Percentiles rank a stretch among this genome's conserved stretches.
Conservation (phyloP, 75 land plant species). For the Pinus albicaulis region DNA sequence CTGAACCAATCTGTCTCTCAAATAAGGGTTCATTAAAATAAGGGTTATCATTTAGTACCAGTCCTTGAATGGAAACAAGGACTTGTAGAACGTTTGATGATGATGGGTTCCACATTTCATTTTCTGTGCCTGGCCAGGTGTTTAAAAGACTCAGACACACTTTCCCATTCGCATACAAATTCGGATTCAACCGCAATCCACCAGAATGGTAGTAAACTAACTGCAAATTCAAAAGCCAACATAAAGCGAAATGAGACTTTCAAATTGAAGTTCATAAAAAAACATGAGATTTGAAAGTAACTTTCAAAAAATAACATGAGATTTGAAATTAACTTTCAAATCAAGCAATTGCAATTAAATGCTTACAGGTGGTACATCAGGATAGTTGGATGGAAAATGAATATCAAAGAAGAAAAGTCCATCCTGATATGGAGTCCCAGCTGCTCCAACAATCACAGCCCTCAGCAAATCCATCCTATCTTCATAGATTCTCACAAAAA, state of each 20-base stretch:
- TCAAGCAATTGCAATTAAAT: no score
- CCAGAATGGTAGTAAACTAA: slow-evolving; percentile 32
- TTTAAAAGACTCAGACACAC: no score
- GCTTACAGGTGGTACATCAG: no score
- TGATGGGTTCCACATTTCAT: slow-evolving; percentile 39
- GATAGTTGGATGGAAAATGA: slow-evolving; percentile 40
- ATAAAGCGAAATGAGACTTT: no score
- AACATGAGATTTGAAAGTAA: no score
- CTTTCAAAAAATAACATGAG: no score
- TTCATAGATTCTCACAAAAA: slow-evolving; percentile 82
- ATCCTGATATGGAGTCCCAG: slow-evolving; percentile 58
- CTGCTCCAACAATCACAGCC: slow-evolving; percentile 82
- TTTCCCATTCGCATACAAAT: no score
- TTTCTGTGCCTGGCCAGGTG: no score
- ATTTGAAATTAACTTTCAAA: no score
- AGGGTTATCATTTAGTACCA: slow-evolving; percentile 61
- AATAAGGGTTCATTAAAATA: slow-evolving; percentile 67
- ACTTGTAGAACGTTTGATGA: slow-evolving; percentile 78
- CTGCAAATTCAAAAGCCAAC: no score
- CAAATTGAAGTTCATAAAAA: no score
- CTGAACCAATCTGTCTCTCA: slow-evolving; percentile 12
- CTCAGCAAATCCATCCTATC: slow-evolving; percentile 88
- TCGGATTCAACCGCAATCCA: slow-evolving; percentile 37
- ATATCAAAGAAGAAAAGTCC: slow-evolving; percentile 83
- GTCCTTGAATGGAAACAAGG: slow-evolving; percentile 87